Base-by-base conservation (phyloP, 495 filamentous ascomycete genomes). In the Trichoderma orchidacearum region DNA sequence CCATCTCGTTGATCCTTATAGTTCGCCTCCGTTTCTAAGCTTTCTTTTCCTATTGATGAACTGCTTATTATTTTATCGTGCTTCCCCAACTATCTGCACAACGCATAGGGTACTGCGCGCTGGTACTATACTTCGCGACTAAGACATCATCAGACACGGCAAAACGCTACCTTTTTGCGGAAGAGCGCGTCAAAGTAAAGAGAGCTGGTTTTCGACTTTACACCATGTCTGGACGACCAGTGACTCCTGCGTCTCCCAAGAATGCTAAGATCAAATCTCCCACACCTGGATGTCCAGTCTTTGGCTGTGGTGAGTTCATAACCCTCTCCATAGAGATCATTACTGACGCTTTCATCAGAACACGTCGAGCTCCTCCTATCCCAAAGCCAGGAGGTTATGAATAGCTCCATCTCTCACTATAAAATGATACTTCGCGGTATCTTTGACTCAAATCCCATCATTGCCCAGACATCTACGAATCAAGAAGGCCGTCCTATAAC, bases 191-290 rank as follows among this genome's bases (percentile, higher is more conserved):
- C 41, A 23, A 48, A 41, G 7, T 8, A 11, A 23, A 11, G 8
- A 48, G 6, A 15, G 18, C n/a, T n/a, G n/a, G n/a, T n/a, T n/a
- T n/a, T n/a, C n/a, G n/a, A n/a, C n/a, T n/a, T n/a, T n/a, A n/a
- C 30, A 59, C 54, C 25, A 75, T 77, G 73, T 36, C 73, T 58
- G 68, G 72, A 27, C 64, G 69, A 64, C 73, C 73, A 45, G 63
- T 68, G 3, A 80, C 76, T 4, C 72, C 76, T 53, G 76, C 75
- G 68, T 79, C 77, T 41, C 74, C 78, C 21, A 79, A 78, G 57
- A 70, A 73, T 57, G 61, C 70, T 61, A 77, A 78, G 61, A 63
- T 80, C 64, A 79, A 78, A 62, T 60, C 70, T 11, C 70, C 75
- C 7, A 65, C 73, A 21, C 74, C 75, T 1, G 78, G 78, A 15